phyloP scores from a whole-genome alignment of 2,329 filamentous ascomycete genomes.

The Botrytis galanthina region DNA sequence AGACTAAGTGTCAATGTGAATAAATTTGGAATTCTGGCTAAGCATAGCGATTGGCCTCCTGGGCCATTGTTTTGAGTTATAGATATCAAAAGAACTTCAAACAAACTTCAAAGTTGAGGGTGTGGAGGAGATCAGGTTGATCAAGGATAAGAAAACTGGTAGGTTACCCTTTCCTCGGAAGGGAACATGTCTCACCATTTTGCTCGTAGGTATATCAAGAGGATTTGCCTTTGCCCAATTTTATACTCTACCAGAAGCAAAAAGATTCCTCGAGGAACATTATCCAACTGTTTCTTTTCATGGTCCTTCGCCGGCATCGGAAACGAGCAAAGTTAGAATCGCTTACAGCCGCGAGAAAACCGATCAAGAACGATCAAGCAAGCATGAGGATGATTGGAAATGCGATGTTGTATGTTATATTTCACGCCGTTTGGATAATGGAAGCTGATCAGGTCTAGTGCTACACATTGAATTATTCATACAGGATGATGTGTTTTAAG shows the following conservation, averaged over 20 bases:
- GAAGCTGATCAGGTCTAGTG: constrained; percentile 44
- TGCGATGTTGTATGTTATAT: constrained; percentile 48
- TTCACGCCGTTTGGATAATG: not conserved
- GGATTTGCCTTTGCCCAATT: constrained; percentile 58
- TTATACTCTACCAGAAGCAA: constrained; percentile 47
- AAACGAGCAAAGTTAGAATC: constrained; percentile 42
- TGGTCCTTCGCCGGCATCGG: constrained; percentile 43
- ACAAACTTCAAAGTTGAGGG: constrained; percentile 50
- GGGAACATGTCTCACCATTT: constrained; percentile 17
- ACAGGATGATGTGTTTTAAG: constrained; percentile 55
- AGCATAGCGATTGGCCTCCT: constrained; percentile 38
- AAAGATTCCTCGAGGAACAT: constrained; percentile 52
- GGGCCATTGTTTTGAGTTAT: constrained; percentile 40
- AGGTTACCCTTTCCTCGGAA: constrained; percentile 26
- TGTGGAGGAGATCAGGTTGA: constrained; percentile 56
- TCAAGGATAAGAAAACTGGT: constrained; percentile 58
- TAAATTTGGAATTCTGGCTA: constrained; percentile 40
- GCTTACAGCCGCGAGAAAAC: constrained; percentile 53
- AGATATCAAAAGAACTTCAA: constrained; percentile 56
- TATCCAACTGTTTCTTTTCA: constrained; percentile 50
- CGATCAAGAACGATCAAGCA: constrained; percentile 45
- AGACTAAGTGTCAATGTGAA: constrained; percentile 39
- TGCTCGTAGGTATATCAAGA: constrained; percentile 48
- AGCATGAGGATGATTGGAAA: constrained; percentile 55
- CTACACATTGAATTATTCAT: constrained; percentile 54